A percentile compares a stretch with the other conserved stretches of the same genome.
These are phyloP conservation scores for Phytophthora cajani DNA, from an alignment of 352 stramenopile genomes.

Conservation along the genomic window DNA sequence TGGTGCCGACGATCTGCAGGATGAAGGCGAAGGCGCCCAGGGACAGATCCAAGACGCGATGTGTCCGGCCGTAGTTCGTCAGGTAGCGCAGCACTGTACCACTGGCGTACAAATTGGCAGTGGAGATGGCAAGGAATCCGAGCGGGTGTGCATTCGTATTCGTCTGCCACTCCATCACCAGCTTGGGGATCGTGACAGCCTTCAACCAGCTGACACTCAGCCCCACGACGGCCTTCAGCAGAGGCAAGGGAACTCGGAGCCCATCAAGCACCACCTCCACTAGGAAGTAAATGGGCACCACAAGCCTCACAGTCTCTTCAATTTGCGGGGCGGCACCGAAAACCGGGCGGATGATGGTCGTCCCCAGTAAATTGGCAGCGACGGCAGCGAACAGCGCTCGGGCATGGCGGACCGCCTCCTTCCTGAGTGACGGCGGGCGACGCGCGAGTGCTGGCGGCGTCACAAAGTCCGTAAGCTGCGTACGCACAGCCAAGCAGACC, in stretches of 20 bases:
- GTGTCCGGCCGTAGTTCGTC: constrained; percentile 51
- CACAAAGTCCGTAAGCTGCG: constrained; percentile 56
- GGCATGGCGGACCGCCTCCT: constrained; percentile 37
- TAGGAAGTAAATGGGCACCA: constrained; percentile 63
- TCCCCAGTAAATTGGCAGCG: constrained; percentile 69
- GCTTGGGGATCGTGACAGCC: constrained; percentile 69
- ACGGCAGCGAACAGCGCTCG: constrained; percentile 62
- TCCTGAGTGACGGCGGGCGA: constrained; percentile 45
- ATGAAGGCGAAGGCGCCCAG: constrained; percentile 49
- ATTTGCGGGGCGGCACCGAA: constrained; percentile 64
- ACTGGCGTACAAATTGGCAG: constrained; percentile 78
- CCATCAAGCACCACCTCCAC: constrained; percentile 51
- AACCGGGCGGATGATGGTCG: constrained; percentile 64
- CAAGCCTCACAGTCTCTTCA: constrained; percentile 63
- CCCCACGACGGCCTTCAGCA: constrained; percentile 60
- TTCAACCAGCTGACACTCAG: constrained; percentile 80
- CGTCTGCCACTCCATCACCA: constrained; percentile 68
- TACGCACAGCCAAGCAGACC: constrained; percentile 59
- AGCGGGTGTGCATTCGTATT: constrained; percentile 54
- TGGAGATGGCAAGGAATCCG: constrained; percentile 67
- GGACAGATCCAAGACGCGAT: constrained; percentile 46
- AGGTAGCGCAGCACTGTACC: constrained; percentile 64
- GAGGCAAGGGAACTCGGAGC: constrained; percentile 45
- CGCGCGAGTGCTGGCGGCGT: constrained; percentile 34
- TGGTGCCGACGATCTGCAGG: constrained; percentile 50